phyloP scores from a whole-genome alignment of 371 early-diverging fungal species.

The Rhizopus arrhizus region DNA sequence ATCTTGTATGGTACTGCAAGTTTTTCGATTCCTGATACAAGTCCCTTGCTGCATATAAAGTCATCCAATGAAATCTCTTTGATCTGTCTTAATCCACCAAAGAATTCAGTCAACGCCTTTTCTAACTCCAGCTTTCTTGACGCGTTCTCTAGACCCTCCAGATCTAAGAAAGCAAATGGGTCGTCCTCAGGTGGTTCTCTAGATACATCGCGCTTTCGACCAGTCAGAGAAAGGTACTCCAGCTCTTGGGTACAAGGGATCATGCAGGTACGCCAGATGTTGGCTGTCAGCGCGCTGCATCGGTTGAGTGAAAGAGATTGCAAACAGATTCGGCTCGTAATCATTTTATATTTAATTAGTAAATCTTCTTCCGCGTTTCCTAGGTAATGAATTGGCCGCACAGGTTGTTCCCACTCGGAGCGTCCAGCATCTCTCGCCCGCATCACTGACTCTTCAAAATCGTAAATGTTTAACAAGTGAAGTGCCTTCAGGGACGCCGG shows the following conservation, averaged over 20 bases:
- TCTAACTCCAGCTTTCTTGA: constrained; percentile 4
- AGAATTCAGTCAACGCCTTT: constrained; percentile 13
- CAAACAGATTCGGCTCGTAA: not conserved
- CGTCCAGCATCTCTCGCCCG: not conserved
- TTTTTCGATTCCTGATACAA: constrained; percentile 5
- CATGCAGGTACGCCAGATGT: constrained; percentile 34
- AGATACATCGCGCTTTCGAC: constrained; percentile 12
- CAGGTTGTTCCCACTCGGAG: not conserved
- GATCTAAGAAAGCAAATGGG: too few relatives aligned
- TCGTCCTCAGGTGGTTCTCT: constrained; percentile 5
- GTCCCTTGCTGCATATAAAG: constrained; percentile 17
- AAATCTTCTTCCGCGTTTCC: not conserved
- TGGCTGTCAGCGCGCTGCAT: constrained; percentile 32
- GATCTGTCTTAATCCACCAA: constrained; percentile 6
- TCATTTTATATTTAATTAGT: constrained; percentile 12
- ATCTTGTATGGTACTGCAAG: not conserved
- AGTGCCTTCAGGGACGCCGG: not conserved
- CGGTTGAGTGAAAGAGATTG: constrained; percentile 20
- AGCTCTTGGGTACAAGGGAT: constrained; percentile 22
- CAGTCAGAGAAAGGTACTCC: constrained; percentile 19
- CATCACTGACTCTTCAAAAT: not conserved
- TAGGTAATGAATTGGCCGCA: too few relatives aligned
- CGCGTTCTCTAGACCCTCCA: not conserved
- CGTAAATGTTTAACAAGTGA: not conserved
- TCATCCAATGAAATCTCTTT: constrained; percentile 11